Evolutionary conservation across 2,329 filamentous ascomycete genomes (phyloP).

Genomic region (Sphaerulina populicola): DNA sequence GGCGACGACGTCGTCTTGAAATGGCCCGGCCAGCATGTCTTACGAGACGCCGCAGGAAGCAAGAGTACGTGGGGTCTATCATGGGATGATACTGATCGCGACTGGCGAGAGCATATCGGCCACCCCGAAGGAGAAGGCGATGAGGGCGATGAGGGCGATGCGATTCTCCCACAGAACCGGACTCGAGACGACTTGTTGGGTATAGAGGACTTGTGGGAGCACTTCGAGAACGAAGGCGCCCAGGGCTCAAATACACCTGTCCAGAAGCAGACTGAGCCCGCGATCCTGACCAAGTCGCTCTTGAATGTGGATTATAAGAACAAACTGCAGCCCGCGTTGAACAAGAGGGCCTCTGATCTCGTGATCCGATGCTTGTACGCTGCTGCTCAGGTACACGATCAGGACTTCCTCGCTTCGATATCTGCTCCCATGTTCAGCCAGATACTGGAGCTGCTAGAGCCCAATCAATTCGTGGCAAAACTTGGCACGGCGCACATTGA

Average conservation of each 20-base stretch:
- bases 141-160: not conserved
- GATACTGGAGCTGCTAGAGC: constrained; percentile 55
- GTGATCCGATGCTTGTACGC: constrained; percentile 25
- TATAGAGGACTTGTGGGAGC: constrained; percentile 14
- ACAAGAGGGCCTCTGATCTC: constrained; percentile 19
- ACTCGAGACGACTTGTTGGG: not conserved
- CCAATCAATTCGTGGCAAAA: constrained; percentile 43
- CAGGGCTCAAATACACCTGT: not conserved
- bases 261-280: not conserved
- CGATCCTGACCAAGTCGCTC: constrained; percentile 12
- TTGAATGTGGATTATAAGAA: constrained; percentile 23
- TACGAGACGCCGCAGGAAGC: not conserved
- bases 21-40: not conserved
- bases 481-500: constrained; percentile 42
- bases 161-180: not conserved
- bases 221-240: constrained; percentile 11
- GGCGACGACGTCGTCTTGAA: constrained; percentile 13
- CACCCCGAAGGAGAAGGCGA: not conserved
- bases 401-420: constrained; percentile 34
- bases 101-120: not conserved
- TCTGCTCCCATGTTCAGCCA: constrained; percentile 54
- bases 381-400: constrained; percentile 22
- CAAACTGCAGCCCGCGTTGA: constrained; percentile 21
- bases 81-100: not conserved
- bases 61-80: not conserved